Evolutionary conservation across 805 yeast species (phyloP).

Genomic region (Wickerhamomyces strasburgensis): DNA sequence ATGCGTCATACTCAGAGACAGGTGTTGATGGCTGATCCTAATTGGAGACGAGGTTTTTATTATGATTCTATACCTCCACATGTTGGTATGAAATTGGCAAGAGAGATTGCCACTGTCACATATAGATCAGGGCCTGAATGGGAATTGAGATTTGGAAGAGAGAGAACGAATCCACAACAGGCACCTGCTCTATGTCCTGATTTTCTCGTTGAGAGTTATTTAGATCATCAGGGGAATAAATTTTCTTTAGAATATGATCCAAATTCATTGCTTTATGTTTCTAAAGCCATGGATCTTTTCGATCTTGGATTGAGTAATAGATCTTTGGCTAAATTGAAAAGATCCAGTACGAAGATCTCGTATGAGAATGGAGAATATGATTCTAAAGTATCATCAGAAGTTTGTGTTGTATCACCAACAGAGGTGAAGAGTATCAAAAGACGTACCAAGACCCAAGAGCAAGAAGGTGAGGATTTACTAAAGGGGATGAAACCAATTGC

Average conservation of each 20-base stretch:
- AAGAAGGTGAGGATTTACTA: constrained; percentile 54
- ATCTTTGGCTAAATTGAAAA: constrained; percentile 41
- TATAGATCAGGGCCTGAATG: constrained; percentile 96
- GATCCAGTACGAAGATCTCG: constrained; percentile 29
- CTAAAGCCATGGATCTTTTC: constrained; percentile 93
- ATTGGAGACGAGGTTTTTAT: constrained; percentile 89
- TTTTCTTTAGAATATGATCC: constrained; percentile 90
- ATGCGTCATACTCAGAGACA: constrained; percentile 91
- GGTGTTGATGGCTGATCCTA: constrained; percentile 89
- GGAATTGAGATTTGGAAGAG: constrained; percentile 89
- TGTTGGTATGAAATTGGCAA: constrained; percentile 88
- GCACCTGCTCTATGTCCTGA: constrained; percentile 92
- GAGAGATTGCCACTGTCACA: constrained; percentile 92
- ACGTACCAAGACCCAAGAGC: constrained; percentile 46
- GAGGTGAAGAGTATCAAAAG: constrained; percentile 50
- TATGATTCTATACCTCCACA: constrained; percentile 84
- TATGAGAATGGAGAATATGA: constrained; percentile 21
- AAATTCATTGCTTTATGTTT: constrained; percentile 78
- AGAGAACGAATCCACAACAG: constrained; percentile 70
- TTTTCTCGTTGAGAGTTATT: constrained; percentile 83
- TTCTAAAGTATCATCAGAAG: constrained; percentile 23
- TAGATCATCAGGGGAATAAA: constrained; percentile 94
- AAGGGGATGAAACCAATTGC: constrained; percentile 62
- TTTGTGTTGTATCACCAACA: constrained; percentile 38
- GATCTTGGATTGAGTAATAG: constrained; percentile 59